These are phyloP conservation scores for Olyra latifolia DNA, from an alignment of 176 grass and related monocot genomes.

Conservation along the genomic window DNA sequence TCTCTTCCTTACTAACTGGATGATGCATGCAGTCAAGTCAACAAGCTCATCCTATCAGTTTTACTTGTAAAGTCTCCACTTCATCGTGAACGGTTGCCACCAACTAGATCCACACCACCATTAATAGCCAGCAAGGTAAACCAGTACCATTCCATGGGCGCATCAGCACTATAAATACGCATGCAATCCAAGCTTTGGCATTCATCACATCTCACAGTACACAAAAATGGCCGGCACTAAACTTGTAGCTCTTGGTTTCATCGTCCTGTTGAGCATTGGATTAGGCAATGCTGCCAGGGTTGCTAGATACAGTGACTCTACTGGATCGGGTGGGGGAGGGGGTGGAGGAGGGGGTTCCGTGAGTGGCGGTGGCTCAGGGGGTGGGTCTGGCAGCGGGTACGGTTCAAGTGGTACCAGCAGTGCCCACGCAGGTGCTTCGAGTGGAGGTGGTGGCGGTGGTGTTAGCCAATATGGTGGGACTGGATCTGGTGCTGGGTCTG, in stretches of 20 bases:
- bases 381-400: neutral
- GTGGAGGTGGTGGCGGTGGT: neutral
- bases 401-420: neutral
- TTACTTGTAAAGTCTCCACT: neutral
- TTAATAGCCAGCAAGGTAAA: neutral
- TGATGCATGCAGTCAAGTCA: no score
- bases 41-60: no score
- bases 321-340: neutral
- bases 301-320: neutral
- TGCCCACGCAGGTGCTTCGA: neutral
- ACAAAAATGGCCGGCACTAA: slow-evolving; percentile 14
- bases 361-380: neutral
- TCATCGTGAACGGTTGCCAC: neutral
- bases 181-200: neutral
- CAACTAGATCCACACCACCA: no score
- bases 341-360: neutral
- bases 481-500: neutral
- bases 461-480: neutral
- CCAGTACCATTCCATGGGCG: neutral
- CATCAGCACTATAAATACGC: neutral
- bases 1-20: no score
- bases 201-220: neutral
- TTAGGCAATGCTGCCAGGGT: slow-evolving; percentile 15
- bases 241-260: neutral
- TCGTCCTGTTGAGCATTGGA: slow-evolving; percentile 21